Conservation (phyloP, 352 stramenopile species). For the Thalassiosira mediterranea region DNA sequence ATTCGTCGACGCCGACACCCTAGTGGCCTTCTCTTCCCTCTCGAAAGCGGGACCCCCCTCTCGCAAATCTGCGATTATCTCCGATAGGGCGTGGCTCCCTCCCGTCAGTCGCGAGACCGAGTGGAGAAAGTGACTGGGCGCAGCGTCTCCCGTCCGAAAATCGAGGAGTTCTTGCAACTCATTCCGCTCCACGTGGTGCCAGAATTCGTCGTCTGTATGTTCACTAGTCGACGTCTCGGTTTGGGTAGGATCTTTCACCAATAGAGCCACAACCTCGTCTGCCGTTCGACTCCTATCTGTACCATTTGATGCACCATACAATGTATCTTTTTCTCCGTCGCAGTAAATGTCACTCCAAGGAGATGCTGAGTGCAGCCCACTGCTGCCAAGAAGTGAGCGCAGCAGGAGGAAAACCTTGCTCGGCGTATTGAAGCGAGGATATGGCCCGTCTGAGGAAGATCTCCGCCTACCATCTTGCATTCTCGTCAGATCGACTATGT, state of each 20-base stretch:
- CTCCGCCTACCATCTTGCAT: constrained; percentile 36
- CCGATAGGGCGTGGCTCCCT: background rate
- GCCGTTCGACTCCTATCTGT: background rate
- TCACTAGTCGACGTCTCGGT: background rate
- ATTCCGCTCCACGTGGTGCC: constrained; percentile 39
- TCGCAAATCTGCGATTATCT: constrained; percentile 17
- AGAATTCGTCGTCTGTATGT: constrained; percentile 23
- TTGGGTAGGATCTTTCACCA: constrained; percentile 35
- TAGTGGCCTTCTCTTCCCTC: constrained; percentile 15
- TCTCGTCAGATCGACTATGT: constrained; percentile 50
- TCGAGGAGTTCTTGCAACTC: constrained; percentile 56
- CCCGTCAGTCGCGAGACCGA: constrained; percentile 33
- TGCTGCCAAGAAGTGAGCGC: constrained; percentile 33
- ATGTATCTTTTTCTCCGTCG: background rate
- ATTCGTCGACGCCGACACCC: constrained; percentile 7
- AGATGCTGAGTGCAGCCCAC: constrained; percentile 48
- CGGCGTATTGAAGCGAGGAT: constrained; percentile 48
- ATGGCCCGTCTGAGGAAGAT: background rate
- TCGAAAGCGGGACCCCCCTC: constrained; percentile 10
- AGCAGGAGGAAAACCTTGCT: constrained; percentile 57
- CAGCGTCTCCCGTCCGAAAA: constrained; percentile 73
- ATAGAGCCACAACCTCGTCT: constrained; percentile 45
- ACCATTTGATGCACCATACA: background rate
- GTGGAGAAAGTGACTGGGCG: constrained; percentile 75
- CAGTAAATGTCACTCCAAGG: constrained; percentile 38